These are phyloP conservation scores for Mycosarcoma mackinlayi DNA, from an alignment of 1,284 basidiomycete species.

Conservation along the genomic window DNA sequence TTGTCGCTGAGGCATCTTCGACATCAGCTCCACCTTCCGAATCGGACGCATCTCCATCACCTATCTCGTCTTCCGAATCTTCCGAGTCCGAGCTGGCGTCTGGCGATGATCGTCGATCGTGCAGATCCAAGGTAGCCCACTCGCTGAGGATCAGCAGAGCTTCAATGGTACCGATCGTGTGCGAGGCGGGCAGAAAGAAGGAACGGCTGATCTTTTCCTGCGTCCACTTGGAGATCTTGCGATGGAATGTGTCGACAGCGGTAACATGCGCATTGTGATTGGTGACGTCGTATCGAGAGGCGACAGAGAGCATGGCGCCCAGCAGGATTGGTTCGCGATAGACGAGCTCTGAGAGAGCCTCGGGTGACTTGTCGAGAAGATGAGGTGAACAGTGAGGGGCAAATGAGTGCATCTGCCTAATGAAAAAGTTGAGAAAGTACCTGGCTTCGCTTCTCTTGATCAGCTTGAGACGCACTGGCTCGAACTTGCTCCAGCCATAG, in stretches of 20 bases:
- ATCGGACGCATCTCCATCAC: slow-evolving; percentile 11
- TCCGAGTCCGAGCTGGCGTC: slow-evolving; percentile 45
- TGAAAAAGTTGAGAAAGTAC: slow-evolving; percentile 53
- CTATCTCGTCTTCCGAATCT: slow-evolving; percentile 24
- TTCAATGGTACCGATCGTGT: slow-evolving; percentile 55
- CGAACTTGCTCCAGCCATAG: slow-evolving; percentile 54
- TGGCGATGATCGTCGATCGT: slow-evolving; percentile 42
- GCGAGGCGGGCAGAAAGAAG: slow-evolving; percentile 47
- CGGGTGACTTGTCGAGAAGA: slow-evolving; percentile 46
- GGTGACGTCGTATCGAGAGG: slow-evolving; percentile 50
- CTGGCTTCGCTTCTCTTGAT: slow-evolving; percentile 48
- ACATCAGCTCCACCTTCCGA: slow-evolving; percentile 19
- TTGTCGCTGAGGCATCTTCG: slow-evolving; percentile 14
- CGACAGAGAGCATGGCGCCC: slow-evolving; percentile 54
- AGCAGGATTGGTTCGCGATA: slow-evolving; percentile 50
- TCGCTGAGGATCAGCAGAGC: slow-evolving; percentile 54
- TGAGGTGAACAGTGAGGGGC: slow-evolving; percentile 52
- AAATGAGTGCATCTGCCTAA: slow-evolving; percentile 52
- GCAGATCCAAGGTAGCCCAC: slow-evolving; percentile 52
- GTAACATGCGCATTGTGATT: slow-evolving; percentile 47
- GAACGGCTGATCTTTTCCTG: slow-evolving; percentile 52
- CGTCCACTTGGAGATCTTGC: slow-evolving; percentile 54
- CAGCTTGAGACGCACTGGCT: slow-evolving; percentile 52
- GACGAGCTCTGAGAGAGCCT: slow-evolving; percentile 51
- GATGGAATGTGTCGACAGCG: slow-evolving; percentile 47